phyloP scores from a whole-genome alignment of 2,329 filamentous ascomycete genomes.

The Camptophora hylomeconis region DNA sequence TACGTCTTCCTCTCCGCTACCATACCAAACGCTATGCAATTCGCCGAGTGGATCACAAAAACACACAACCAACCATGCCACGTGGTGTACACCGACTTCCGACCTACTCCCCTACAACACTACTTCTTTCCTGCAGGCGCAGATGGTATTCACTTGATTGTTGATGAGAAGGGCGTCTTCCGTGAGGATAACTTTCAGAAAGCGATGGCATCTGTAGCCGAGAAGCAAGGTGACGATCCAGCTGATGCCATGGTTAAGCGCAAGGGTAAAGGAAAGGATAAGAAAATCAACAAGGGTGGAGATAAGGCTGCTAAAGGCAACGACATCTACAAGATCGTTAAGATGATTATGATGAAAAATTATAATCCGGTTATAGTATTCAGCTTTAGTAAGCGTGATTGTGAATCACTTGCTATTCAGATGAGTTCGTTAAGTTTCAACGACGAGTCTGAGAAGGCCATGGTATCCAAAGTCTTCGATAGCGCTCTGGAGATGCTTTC shows the following conservation, averaged over 20 bases:
- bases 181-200: constrained; percentile 95
- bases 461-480: constrained; percentile 88
- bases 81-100: constrained; percentile 97
- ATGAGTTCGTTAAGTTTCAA: constrained; percentile 88
- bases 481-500: constrained; percentile 88
- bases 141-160: constrained; percentile 83
- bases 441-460: constrained; percentile 84
- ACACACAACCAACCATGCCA: constrained; percentile 96
- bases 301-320: constrained; percentile 52
- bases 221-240: constrained; percentile 74
- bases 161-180: constrained; percentile 94
- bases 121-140: constrained; percentile 94
- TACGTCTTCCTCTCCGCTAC: constrained; percentile 98
- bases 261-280: constrained; percentile 82
- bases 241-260: constrained; percentile 65
- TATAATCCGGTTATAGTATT: constrained; percentile 98
- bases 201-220: constrained; percentile 80
- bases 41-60: constrained; percentile 98
- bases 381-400: constrained; percentile 97
- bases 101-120: constrained; percentile 89
- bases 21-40: constrained; percentile 97
- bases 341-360: constrained; percentile 96
- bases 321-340: constrained; percentile 95
- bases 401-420: constrained; percentile 76
- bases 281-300: constrained; percentile 83